These are phyloP conservation scores for Pneumocystis carinii DNA, from an alignment of 1,139 yeast genomes.

Conservation along the genomic window DNA sequence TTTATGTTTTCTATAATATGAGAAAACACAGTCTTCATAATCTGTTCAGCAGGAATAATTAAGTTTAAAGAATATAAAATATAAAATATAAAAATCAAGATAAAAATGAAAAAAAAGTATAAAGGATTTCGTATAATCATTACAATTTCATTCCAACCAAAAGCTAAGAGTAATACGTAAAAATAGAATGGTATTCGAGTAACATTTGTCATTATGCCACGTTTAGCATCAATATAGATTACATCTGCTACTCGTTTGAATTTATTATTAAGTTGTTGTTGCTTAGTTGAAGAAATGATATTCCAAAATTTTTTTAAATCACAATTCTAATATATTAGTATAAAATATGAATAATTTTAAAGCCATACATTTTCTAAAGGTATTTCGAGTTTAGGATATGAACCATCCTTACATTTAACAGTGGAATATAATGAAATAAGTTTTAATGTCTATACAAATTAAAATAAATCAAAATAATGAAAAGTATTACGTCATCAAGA, in stretches of 20 bases:
- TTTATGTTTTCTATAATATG: conserved; percentile 5
- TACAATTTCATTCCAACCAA: conserved; percentile 96
- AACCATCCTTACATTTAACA: conserved; percentile 8
- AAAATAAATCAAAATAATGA: not conserved
- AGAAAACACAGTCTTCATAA: conserved; percentile 9
- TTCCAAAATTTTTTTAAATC: conserved; percentile 32
- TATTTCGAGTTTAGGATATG: conserved; percentile 39
- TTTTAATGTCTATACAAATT: conserved; percentile 4
- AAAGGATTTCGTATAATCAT: conserved; percentile 74
- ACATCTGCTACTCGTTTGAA: conserved; percentile 71
- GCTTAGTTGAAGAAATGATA: conserved; percentile 40
- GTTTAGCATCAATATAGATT: conserved; percentile 56
- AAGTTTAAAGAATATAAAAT: conserved; percentile 56
- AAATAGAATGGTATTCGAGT: conserved; percentile 77
- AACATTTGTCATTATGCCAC: conserved; percentile 53
- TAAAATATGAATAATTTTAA: conserved; percentile 21
- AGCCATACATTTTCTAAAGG: conserved; percentile 14
- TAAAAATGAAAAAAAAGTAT: conserved; percentile 42
- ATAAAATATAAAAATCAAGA: conserved; percentile 50
- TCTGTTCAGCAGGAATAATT: conserved; percentile 48
- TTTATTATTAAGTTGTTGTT: conserved; percentile 40
- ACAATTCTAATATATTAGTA: conserved; percentile 18
- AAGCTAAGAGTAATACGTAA: conserved; percentile 50
- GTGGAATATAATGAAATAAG: conserved; percentile 7
- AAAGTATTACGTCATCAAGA: conserved; percentile 33